Evolutionary conservation across 768 basidiomycete genomes (phyloP), one percentile per base, ranked within the genome.

Genomic region (Lactarius deliciosus): DNA sequence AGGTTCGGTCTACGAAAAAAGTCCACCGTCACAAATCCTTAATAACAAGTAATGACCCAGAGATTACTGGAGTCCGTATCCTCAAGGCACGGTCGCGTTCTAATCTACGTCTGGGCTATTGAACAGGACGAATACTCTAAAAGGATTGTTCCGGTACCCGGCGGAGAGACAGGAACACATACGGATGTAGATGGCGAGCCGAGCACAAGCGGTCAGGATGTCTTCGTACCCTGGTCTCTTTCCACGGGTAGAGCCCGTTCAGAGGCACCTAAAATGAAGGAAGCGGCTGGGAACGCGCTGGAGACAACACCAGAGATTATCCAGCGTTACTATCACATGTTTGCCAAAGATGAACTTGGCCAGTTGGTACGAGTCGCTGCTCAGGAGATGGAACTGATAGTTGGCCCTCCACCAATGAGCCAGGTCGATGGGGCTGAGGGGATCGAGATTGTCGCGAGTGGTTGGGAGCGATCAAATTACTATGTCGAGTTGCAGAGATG

Each of bases 271-370:
- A 32, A 57, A 36, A 32, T 22, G 64, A 65, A 71, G 70, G 38
- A 73, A 68, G 57, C 50, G 66, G 66, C 56, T 64, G 67, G 61
- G 64, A 73, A 60, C 55, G 58, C 28, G 63, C 54, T 41, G 57
- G 54, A 40, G 60, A 54, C 63, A 40, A 53, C 38, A 65, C 75
- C 76, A 58, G 78, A 84, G 68, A 81, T 90, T 4, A 91, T 86
- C 78, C 87, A 94, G 74, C 84, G 97, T 63, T 99, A 97, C 74
- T 99, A 99, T 74, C 97, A 99, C 75, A 91, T 99, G 84, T 99
- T 98, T 74, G 83, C 86, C 0, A 79, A 85, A 53, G 91, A 89
- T 22, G 97, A 99, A 76, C 82, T 99, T 57, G 68, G 73, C 20
- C 76, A 75, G 15, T 81, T 97, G 11, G 85, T 90, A 6, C 63